Evolutionary conservation across 2,329 filamentous ascomycete genomes (phyloP), one percentile per base, ranked within the genome.

Genomic region (Exophiala alcalophila): DNA sequence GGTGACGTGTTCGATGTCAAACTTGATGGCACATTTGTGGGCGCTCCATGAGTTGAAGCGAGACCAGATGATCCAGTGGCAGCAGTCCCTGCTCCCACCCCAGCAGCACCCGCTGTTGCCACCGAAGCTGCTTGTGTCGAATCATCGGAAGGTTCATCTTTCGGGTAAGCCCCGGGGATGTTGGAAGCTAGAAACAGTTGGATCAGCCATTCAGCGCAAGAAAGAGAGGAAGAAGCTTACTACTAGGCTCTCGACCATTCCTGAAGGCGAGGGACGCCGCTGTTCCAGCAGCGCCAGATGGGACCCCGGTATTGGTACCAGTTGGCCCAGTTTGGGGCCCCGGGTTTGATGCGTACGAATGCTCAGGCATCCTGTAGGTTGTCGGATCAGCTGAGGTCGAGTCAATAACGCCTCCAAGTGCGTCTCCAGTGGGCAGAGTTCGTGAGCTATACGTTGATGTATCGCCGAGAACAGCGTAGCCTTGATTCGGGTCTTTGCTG

Each of bases 381-480:
- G 49, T 44, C 12, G 52, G 54, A 28, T 56, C 54, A 20, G 8
- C 35, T 7, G 54, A 55, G 3, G 32, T 37, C 11, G 27, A 39
- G 32, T 56, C 52, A 12, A 50, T 25, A 5, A 56, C 37, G 36
- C 45, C 50, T 26, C 34, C 30, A 26, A 49, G 34, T 5, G 45
- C 26, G 39, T 56, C 54, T 8, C 54, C 54, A 32, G 40, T 23
- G 8, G 29, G 33, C 19, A 56, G 44, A 27, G 27, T 31, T 16
- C 32, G 43, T 9, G 40, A 49, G 31, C 47, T 51, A 25, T 55
- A 55, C 26, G 52, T 56, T 8, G 45, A 50, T 15, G 54, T 56
- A 11, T 51, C 41, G 23, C 52, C 49, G 38, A 53, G 43, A 8
- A 48, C 44, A 33, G 50, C 44, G 8, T 15, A 43, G 14, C 50